These are phyloP conservation scores for Teratosphaeria nubilosa DNA, from an alignment of 2,329 filamentous ascomycete species.

Conservation along the genomic window DNA sequence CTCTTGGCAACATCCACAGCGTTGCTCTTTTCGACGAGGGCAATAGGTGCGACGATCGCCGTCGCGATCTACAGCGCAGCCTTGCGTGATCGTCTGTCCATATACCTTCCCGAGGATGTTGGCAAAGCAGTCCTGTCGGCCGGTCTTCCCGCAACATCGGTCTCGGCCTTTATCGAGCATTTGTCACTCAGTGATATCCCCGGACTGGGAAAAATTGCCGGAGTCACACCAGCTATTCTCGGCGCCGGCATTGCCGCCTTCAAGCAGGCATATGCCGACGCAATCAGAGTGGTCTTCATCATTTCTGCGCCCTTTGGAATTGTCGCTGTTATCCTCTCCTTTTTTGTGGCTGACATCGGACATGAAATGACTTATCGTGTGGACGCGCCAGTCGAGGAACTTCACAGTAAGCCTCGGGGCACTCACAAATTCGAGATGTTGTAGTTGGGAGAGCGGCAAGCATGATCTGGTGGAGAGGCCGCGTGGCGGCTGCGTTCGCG, in stretches of 20 bases:
- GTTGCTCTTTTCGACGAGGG: conserved; percentile 5
- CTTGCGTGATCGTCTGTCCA: conserved; percentile 28
- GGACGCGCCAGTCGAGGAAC: conserved; percentile 5
- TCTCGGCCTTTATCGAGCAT: conserved; percentile 26
- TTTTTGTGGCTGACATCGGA: conserved; percentile 5
- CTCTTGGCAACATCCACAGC: conserved; percentile 13
- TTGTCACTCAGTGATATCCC: conserved; percentile 16
- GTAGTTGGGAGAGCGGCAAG: neutral
- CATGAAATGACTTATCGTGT: conserved; percentile 10
- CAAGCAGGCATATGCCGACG: conserved; percentile 29
- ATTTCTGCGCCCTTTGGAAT: conserved; percentile 12
- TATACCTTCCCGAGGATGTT: conserved; percentile 28
- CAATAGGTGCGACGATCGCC: conserved; percentile 26
- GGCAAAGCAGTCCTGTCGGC: conserved; percentile 27
- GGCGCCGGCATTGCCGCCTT: conserved; percentile 24
- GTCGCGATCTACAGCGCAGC: conserved; percentile 33
- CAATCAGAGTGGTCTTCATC: conserved; percentile 32
- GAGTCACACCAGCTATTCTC: conserved; percentile 24
- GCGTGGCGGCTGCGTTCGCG: neutral
- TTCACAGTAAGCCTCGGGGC: neutral
- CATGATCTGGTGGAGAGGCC: neutral
- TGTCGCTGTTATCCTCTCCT: conserved; percentile 7
- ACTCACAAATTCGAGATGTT: neutral
- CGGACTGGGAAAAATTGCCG: conserved; percentile 21
- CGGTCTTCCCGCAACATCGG: conserved; percentile 25